phyloP scores from a whole-genome alignment of 2,329 filamentous ascomycete species.

The Tolypocladium nubicola region DNA sequence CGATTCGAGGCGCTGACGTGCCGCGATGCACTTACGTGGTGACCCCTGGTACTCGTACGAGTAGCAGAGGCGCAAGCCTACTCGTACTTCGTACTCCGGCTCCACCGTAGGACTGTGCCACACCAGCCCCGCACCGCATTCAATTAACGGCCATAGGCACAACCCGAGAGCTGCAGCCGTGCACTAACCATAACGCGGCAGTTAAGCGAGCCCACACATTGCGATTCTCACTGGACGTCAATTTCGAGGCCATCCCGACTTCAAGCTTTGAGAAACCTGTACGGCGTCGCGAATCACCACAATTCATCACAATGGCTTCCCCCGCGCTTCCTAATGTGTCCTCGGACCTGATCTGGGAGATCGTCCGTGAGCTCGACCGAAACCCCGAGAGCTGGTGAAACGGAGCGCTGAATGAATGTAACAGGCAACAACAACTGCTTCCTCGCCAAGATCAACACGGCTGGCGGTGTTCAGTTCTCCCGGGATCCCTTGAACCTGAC shows the following conservation, averaged over 20 bases:
- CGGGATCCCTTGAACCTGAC: constrained; percentile 87
- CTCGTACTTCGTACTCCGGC: neutral
- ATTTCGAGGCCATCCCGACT: constrained; percentile 10
- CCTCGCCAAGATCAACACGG: constrained; percentile 79
- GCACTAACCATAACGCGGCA: constrained; percentile 18
- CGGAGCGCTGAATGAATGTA: neutral
- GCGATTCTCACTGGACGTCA: constrained; percentile 10
- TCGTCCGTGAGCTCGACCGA: constrained; percentile 69
- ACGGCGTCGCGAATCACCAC: constrained; percentile 17
- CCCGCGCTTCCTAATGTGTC: constrained; percentile 63
- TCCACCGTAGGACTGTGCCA: neutral
- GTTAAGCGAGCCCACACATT: constrained; percentile 33
- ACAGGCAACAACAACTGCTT: constrained; percentile 79
- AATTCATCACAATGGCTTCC: constrained; percentile 42
- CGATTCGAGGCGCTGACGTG: neutral
- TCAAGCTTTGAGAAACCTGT: constrained; percentile 1
- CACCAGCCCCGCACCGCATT: constrained; percentile 5
- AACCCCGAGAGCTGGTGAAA: neutral
- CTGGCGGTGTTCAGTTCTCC: constrained; percentile 81
- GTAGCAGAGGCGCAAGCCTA: neutral
- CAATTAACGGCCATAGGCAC: constrained; percentile 10
- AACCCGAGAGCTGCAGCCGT: constrained; percentile 3
- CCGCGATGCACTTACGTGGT: neutral
- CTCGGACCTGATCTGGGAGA: constrained; percentile 87
- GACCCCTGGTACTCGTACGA: neutral